Evolutionary conservation across 1,139 yeast genomes (phyloP).

Genomic region (Lipomyces yarrowii): DNA sequence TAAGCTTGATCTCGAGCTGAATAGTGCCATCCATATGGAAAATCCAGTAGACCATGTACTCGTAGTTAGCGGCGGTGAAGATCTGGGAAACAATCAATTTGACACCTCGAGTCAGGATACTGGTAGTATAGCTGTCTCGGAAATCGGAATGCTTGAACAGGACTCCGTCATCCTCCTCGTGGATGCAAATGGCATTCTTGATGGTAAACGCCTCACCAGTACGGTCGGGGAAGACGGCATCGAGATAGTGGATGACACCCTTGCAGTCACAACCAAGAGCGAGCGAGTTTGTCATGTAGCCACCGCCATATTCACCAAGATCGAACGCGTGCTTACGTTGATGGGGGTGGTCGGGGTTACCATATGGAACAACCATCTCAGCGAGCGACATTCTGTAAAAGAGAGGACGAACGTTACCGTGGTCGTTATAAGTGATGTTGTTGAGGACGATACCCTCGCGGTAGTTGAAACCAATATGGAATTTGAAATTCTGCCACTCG

Average conservation of each 20-base stretch:
- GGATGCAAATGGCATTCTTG: slow-evolving; percentile 78
- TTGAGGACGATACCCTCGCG: slow-evolving; percentile 82
- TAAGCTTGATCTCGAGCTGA: slow-evolving; percentile 73
- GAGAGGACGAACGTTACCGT: slow-evolving; percentile 65
- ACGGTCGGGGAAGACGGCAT: slow-evolving; percentile 69
- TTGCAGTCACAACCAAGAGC: slow-evolving; percentile 82
- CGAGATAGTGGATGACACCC: slow-evolving; percentile 79
- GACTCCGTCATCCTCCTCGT: slow-evolving; percentile 81
- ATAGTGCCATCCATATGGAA: slow-evolving; percentile 84
- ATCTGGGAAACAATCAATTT: slow-evolving; percentile 74
- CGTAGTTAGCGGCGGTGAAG: slow-evolving; percentile 84
- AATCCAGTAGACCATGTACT: slow-evolving; percentile 80
- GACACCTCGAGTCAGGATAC: slow-evolving; percentile 74
- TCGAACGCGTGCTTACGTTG: slow-evolving; percentile 85
- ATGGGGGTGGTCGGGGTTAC: slow-evolving; percentile 76
- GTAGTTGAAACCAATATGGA: slow-evolving; percentile 82
- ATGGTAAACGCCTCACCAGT: slow-evolving; percentile 69
- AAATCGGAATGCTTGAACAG: slow-evolving; percentile 81
- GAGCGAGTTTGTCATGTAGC: slow-evolving; percentile 78
- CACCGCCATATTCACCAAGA: slow-evolving; percentile 87
- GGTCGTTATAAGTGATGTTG: slow-evolving; percentile 72
- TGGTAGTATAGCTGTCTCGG: slow-evolving; percentile 76
- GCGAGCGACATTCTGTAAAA: slow-evolving; percentile 78
- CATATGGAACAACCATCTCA: slow-evolving; percentile 87
- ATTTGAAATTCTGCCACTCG: slow-evolving; percentile 74